Percentiles rank a stretch among this genome's conserved stretches.
These are phyloP conservation scores for Trichophyton rubrum DNA, from an alignment of 2,329 filamentous ascomycete species.

Conservation along the genomic window DNA sequence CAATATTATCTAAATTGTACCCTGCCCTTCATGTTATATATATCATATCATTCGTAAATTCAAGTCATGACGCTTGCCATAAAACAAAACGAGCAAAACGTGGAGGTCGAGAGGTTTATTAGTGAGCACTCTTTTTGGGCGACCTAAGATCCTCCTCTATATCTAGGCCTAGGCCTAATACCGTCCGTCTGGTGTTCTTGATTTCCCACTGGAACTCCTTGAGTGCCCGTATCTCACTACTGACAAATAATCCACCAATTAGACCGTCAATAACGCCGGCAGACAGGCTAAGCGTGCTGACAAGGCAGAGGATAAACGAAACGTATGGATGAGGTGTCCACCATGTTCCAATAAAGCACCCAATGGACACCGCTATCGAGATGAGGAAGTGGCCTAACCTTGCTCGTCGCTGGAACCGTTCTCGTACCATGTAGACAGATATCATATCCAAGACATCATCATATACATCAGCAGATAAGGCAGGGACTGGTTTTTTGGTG, in stretches of 20 bases:
- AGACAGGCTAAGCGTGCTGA: slow-evolving; percentile 64
- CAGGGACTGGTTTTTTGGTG: slow-evolving; percentile 1
- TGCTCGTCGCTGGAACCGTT: slow-evolving; percentile 57
- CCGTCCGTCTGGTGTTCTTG: slow-evolving; percentile 44
- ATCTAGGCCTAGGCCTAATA: slow-evolving; percentile 14
- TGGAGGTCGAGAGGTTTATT: neutral
- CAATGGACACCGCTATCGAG: slow-evolving; percentile 55
- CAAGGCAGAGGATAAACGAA: slow-evolving; percentile 64
- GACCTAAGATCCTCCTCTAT: slow-evolving; percentile 13
- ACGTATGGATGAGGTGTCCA: slow-evolving; percentile 67
- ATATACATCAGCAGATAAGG: slow-evolving; percentile 37
- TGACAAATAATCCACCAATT: slow-evolving; percentile 76
- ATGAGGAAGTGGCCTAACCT: slow-evolving; percentile 61
- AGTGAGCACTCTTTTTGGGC: neutral
- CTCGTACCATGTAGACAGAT: slow-evolving; percentile 54
- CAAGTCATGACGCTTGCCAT: neutral
- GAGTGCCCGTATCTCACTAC: slow-evolving; percentile 66
- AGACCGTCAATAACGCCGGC: slow-evolving; percentile 72
- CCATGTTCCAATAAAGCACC: slow-evolving; percentile 72
- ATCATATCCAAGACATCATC: slow-evolving; percentile 64
- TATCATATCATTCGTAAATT: neutral
- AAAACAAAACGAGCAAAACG: neutral
- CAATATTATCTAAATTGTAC: neutral
- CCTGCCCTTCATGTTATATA: neutral
- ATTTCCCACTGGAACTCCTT: slow-evolving; percentile 95